A percentile compares a stretch with the other conserved stretches of the same genome.
Evolutionary conservation across 805 yeast species (phyloP).

Genomic region (Candida suzukii): DNA sequence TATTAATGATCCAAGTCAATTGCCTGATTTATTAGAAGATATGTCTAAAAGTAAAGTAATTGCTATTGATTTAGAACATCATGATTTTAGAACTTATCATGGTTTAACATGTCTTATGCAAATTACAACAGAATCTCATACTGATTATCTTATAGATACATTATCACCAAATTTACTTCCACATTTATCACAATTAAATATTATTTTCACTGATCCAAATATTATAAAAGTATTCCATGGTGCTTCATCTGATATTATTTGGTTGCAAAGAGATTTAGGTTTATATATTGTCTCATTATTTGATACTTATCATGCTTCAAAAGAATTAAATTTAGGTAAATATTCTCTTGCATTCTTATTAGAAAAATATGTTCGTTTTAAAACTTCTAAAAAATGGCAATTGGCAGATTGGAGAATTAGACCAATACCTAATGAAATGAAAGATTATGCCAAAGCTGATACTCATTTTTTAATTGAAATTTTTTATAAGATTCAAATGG

Average conservation of each 20-base stretch:
- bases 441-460: conserved; percentile 86
- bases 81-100: conserved; percentile 81
- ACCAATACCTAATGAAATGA: conserved; percentile 72
- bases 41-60: conserved; percentile 50
- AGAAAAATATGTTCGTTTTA: conserved; percentile 73
- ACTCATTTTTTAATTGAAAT: conserved; percentile 86
- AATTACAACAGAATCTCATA: conserved; percentile 54
- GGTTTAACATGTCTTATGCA: conserved; percentile 95
- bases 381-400: conserved; percentile 90
- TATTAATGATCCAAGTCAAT: conserved; percentile 54
- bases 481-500: conserved; percentile 64
- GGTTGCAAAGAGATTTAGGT: conserved; percentile 96
- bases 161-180: conserved; percentile 56
- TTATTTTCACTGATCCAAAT: conserved; percentile 71
- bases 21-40: conserved; percentile 48
- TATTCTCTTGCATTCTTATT: conserved; percentile 79
- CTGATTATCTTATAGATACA: conserved; percentile 84
- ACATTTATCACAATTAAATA: conserved; percentile 59
- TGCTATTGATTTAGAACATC: conserved; percentile 96
- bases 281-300: conserved; percentile 81
- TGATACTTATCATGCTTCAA: conserved; percentile 90
- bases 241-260: conserved; percentile 91
- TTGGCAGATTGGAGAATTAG: conserved; percentile 94
- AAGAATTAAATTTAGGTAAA: conserved; percentile 69
- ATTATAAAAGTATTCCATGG: conserved; percentile 92